A percentile compares a stretch with the other conserved stretches of the same genome.
phyloP scores from a whole-genome alignment of 768 basidiomycete species.

The Myochromella boudieri region DNA sequence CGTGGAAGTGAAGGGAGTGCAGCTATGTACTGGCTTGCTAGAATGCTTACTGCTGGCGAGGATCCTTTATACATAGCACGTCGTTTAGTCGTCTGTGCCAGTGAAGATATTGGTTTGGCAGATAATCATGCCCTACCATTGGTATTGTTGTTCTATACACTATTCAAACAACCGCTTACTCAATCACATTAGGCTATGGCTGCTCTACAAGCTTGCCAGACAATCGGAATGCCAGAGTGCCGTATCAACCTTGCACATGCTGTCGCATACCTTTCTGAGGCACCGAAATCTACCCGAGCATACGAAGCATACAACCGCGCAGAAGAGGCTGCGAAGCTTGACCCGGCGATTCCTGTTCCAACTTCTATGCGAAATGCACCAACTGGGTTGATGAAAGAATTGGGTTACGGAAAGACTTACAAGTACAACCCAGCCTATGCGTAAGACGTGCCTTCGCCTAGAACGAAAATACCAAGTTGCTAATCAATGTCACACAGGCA shows the following conservation, averaged over 20 bases:
- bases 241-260: slow-evolving; percentile 77
- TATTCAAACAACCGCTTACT: neutral
- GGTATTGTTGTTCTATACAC: slow-evolving; percentile 35
- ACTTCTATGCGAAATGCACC: slow-evolving; percentile 77
- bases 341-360: slow-evolving; percentile 61
- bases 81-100: slow-evolving; percentile 76
- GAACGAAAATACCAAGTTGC: neutral
- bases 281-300: slow-evolving; percentile 76
- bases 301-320: slow-evolving; percentile 78
- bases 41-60: slow-evolving; percentile 80
- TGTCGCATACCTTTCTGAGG: slow-evolving; percentile 77
- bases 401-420: slow-evolving; percentile 68
- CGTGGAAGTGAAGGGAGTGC: slow-evolving; percentile 76
- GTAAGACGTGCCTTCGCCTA: slow-evolving; percentile 30
- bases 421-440: slow-evolving; percentile 59
- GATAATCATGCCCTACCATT: slow-evolving; percentile 76
- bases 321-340: slow-evolving; percentile 56
- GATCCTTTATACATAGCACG: slow-evolving; percentile 78
- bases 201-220: slow-evolving; percentile 62
- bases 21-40: slow-evolving; percentile 86
- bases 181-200: slow-evolving; percentile 51
- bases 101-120: slow-evolving; percentile 84
- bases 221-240: slow-evolving; percentile 81
- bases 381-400: slow-evolving; percentile 64
- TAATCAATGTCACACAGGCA: slow-evolving; percentile 36